A percentile compares a stretch with the other conserved stretches of the same genome.
These are phyloP conservation scores for Raddia guianensis DNA, from an alignment of 176 grass and related monocot genomes.

Conservation along the genomic window DNA sequence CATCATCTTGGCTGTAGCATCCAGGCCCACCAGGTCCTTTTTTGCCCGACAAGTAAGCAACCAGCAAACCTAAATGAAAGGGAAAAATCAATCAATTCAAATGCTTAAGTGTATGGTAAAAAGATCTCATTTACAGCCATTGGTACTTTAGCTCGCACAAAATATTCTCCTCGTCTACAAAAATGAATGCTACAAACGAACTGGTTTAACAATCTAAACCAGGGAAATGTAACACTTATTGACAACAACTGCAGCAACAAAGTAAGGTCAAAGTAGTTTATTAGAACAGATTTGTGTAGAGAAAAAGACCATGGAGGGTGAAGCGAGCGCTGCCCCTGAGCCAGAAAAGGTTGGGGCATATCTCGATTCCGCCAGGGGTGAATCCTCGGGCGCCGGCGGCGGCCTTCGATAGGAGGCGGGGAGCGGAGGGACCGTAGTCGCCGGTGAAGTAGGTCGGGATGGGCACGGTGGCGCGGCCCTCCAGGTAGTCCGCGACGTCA, in stretches of 20 bases:
- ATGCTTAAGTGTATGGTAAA: neutral
- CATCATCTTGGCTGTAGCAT: slow-evolving; percentile 78
- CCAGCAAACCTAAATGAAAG: slow-evolving; percentile 62
- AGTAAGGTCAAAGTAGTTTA: neutral
- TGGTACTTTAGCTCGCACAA: neutral
- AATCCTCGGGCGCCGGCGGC: slow-evolving; percentile 47
- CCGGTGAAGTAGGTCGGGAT: slow-evolving; percentile 96
- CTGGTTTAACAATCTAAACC: neutral
- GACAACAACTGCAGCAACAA: neutral
- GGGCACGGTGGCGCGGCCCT: slow-evolving; percentile 73
- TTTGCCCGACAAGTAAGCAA: slow-evolving; percentile 79
- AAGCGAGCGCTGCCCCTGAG: slow-evolving; percentile 83
- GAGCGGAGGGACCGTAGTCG: slow-evolving; percentile 64
- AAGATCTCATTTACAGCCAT: neutral
- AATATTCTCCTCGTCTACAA: neutral
- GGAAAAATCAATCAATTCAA: slow-evolving; percentile 2
- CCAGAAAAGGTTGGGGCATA: slow-evolving; percentile 92
- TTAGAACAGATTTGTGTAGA: slow-evolving; percentile 10
- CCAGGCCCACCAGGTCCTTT: slow-evolving; percentile 45
- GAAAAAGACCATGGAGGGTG: slow-evolving; percentile 54
- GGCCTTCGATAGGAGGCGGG: slow-evolving; percentile 63
- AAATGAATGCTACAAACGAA: neutral
- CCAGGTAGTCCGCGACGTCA: slow-evolving; percentile 70
- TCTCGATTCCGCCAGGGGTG: slow-evolving; percentile 61
- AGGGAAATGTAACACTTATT: neutral